phyloP scores from a whole-genome alignment of 345 rosid genomes.

The Salix viminalis region DNA sequence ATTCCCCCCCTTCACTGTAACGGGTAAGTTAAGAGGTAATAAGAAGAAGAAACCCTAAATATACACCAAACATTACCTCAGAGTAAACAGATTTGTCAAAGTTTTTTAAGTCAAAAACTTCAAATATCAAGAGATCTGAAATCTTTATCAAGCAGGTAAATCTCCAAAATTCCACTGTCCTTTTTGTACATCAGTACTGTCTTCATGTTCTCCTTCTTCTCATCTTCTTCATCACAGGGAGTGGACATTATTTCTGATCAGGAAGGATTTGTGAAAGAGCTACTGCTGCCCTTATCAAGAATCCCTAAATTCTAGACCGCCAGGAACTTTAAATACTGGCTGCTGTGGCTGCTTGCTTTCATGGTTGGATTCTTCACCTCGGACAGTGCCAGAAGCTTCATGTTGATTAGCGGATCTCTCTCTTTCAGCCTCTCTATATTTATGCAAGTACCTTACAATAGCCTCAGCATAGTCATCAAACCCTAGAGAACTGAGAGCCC shows the following conservation, averaged over 20 bases:
- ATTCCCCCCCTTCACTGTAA: slow-evolving; percentile 1
- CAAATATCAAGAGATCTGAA: slow-evolving; percentile 4
- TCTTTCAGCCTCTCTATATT: slow-evolving; percentile 22
- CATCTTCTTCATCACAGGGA: too few relatives aligned
- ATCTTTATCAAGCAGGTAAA: slow-evolving; percentile 2
- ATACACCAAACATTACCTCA: slow-evolving; percentile 10
- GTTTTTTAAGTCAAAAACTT: not conserved
- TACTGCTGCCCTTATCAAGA: slow-evolving; percentile 50
- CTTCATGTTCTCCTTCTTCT: not conserved
- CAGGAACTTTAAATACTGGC: slow-evolving; percentile 13
- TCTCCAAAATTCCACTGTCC: not conserved
- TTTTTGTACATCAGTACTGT: slow-evolving; percentile 2
- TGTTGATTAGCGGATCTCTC: slow-evolving; percentile 25
- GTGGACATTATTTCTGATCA: not conserved
- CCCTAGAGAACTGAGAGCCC: slow-evolving; percentile 28
- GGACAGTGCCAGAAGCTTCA: slow-evolving; percentile 21
- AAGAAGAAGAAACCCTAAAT: slow-evolving; percentile 5
- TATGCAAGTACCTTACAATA: slow-evolving; percentile 23
- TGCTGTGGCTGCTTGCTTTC: slow-evolving; percentile 4
- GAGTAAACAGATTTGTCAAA: not conserved
- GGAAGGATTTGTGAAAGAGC: slow-evolving; percentile 22
- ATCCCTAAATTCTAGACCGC: slow-evolving; percentile 28
- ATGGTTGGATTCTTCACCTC: slow-evolving; percentile 24
- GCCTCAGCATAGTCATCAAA: slow-evolving; percentile 22
- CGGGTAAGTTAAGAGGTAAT: not conserved